Conservation (phyloP, 2,329 filamentous ascomycete species). For the Huntiella savannae region DNA sequence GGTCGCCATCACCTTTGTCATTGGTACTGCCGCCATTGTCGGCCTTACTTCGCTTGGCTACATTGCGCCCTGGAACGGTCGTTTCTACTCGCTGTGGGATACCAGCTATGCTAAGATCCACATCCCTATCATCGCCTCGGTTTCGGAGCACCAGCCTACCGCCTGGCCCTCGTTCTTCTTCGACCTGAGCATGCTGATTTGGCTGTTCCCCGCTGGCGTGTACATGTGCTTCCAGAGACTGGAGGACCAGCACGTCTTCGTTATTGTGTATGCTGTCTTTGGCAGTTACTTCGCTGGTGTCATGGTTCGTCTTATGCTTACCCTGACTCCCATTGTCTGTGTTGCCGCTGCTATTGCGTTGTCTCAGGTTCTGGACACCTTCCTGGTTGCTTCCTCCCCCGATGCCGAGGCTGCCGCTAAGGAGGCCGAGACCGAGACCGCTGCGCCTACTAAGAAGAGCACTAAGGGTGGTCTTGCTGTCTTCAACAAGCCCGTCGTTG, state of each 20-base stretch:
- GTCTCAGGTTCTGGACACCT: conserved; percentile 76
- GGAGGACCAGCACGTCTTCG: conserved; percentile 90
- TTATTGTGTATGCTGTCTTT: conserved; percentile 92
- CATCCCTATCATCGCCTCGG: conserved; percentile 98
- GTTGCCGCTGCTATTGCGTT: conserved; percentile 78
- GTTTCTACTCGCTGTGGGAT: conserved; percentile 98
- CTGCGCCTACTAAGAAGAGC: conserved; percentile 33
- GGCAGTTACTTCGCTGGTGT: conserved; percentile 97
- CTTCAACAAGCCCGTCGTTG: conserved; percentile 53
- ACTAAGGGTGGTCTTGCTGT: conserved; percentile 43
- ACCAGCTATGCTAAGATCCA: conserved; percentile 98
- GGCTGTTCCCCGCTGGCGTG: conserved; percentile 95
- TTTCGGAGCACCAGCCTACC: conserved; percentile 96
- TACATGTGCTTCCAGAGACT: conserved; percentile 95
- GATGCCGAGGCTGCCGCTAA: conserved; percentile 22
- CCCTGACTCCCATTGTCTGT: conserved; percentile 87
- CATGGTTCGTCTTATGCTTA: conserved; percentile 98
- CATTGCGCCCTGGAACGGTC: conserved; percentile 92
- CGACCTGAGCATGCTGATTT: conserved; percentile 93
- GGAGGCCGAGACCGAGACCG: conserved; percentile 23
- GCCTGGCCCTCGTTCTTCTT: conserved; percentile 99
- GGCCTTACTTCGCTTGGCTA: conserved; percentile 76
- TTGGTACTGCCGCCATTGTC: conserved; percentile 58
- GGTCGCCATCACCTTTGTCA: conserved; percentile 52
- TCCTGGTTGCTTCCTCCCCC: conserved; percentile 50